A percentile compares a stretch with the other conserved stretches of the same genome.
phyloP scores from a whole-genome alignment of 495 filamentous ascomycete genomes.

The Jackrogersella minutella region DNA sequence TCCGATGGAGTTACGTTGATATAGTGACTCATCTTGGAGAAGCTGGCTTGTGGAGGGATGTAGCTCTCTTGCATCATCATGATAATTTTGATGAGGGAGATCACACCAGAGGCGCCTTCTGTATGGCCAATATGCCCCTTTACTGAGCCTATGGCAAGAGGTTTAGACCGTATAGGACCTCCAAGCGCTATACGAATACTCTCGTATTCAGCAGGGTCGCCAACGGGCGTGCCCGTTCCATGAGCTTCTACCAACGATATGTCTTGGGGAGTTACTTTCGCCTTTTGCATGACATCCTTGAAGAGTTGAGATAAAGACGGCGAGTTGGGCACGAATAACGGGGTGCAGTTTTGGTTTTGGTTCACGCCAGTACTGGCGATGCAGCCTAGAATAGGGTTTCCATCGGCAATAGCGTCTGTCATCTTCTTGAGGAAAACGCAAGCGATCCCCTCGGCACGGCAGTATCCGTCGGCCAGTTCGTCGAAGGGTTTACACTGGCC shows the following conservation, averaged over 20 bases:
- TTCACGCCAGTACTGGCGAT: constrained; percentile 59
- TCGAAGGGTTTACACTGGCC: constrained; percentile 48
- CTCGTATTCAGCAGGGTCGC: neutral
- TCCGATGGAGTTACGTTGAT: constrained; percentile 39
- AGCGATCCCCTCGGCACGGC: constrained; percentile 61
- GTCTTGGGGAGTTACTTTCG: neutral
- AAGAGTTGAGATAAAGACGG: neutral
- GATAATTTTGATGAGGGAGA: constrained; percentile 53
- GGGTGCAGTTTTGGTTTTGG: constrained; percentile 40
- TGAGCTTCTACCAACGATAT: neutral
- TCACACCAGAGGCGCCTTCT: constrained; percentile 55
- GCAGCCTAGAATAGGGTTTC: constrained; percentile 58
- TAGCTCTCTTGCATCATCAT: constrained; percentile 55
- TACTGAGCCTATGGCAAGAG: constrained; percentile 38
- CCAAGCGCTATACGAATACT: neutral
- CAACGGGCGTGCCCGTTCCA: neutral
- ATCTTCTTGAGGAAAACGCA: constrained; percentile 61
- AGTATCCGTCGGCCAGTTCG: constrained; percentile 63
- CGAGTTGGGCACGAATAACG: neutral
- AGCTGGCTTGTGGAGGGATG: constrained; percentile 55
- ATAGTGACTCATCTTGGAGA: constrained; percentile 47
- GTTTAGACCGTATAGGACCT: neutral
- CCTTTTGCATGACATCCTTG: neutral
- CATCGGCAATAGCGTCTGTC: constrained; percentile 49
- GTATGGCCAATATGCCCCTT: constrained; percentile 60